Percentiles rank a stretch among this genome's conserved stretches.
phyloP scores from a whole-genome alignment of 75 land plant genomes.

The Cryptomeria japonica region DNA sequence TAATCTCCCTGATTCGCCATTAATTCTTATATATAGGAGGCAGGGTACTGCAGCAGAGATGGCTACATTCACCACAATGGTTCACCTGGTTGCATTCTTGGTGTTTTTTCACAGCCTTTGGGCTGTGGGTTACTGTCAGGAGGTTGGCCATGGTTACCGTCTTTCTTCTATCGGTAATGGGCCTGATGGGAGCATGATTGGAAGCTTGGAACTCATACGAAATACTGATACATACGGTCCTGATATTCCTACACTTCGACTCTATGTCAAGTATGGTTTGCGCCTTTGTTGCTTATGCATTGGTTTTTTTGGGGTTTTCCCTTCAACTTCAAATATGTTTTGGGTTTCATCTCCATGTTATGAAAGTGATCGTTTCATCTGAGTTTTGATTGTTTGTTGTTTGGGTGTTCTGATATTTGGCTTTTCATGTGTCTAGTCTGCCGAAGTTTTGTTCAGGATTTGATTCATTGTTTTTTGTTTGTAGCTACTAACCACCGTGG shows the following conservation, averaged over 20 bases:
- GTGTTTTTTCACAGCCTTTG: not conserved
- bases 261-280: conserved; percentile 54
- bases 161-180: conserved; percentile 13
- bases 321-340: not conserved
- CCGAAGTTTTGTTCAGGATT: not conserved
- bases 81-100: not conserved
- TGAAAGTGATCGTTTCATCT: no score
- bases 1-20: no score
- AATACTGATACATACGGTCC: conserved; percentile 24
- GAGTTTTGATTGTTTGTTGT: not conserved
- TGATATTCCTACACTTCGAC: conserved; percentile 51
- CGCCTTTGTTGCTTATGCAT: not conserved
- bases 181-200: conserved; percentile 18
- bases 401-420: not conserved
- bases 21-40: no score
- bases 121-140: not conserved
- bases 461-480: not conserved
- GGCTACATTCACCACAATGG: no score
- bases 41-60: no score
- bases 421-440: not conserved
- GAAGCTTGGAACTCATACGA: conserved; percentile 18
- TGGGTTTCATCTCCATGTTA: not conserved
- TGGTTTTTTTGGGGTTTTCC: not conserved
- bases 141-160: conserved; percentile 17
- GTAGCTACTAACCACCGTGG: not conserved